phyloP scores from a whole-genome alignment of 75 land plant species.

The Sequoiadendron giganteum region DNA sequence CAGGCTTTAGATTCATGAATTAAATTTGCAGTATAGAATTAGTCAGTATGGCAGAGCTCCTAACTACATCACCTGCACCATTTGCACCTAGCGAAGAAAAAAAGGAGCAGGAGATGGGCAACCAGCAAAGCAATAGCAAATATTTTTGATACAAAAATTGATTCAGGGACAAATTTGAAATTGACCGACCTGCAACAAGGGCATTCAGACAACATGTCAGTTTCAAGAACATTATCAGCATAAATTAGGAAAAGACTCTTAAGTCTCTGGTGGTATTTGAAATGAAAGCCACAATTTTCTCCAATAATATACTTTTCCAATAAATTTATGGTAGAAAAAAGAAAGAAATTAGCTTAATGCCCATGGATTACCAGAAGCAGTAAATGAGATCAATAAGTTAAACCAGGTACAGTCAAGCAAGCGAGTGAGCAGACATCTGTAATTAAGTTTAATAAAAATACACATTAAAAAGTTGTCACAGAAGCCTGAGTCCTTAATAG shows the following conservation, averaged over 20 bases:
- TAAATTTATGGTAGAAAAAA: background rate
- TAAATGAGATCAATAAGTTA: background rate
- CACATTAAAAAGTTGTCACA: background rate
- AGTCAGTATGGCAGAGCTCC: background rate
- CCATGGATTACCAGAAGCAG: background rate
- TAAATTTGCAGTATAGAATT: background rate
- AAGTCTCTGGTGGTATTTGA: background rate
- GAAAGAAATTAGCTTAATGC: background rate
- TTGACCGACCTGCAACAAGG: conserved; percentile 81
- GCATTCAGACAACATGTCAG: background rate
- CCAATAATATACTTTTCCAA: background rate
- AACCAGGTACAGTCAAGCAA: background rate
- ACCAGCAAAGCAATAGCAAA: conserved; percentile 72
- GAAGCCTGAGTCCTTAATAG: too few relatives aligned
- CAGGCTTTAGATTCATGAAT: background rate
- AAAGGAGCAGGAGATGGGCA: conserved; percentile 66
- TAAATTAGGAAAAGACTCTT: background rate
- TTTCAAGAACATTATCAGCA: background rate
- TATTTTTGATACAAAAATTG: conserved; percentile 70
- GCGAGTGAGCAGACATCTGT: background rate
- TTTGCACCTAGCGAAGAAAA: conserved; percentile 64
- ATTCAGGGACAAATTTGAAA: conserved; percentile 91
- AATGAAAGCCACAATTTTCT: background rate
- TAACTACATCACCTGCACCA: conserved; percentile 78
- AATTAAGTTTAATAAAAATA: too few relatives aligned